Evolutionary conservation across 495 filamentous ascomycete genomes (phyloP).

Genomic region (Parmelia sp.): DNA sequence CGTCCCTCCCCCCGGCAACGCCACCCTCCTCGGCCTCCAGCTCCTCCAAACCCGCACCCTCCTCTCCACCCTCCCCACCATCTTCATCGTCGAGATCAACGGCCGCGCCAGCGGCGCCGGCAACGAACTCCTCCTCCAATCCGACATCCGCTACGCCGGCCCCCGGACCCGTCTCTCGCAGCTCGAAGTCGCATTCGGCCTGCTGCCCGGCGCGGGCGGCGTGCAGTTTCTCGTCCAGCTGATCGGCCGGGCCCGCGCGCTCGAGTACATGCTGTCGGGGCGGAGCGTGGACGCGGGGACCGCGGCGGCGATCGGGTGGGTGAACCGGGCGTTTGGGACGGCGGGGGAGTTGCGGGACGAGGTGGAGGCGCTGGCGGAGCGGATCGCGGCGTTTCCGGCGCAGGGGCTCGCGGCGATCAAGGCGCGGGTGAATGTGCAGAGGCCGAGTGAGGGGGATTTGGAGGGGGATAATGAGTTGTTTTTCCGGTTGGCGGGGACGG

Average conservation of each 20-base stretch:
- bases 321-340: slow-evolving; percentile 2
- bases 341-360: not conserved
- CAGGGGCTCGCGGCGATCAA: not conserved
- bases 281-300: slow-evolving; percentile 4
- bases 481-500: not conserved
- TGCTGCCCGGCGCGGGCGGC: slow-evolving; percentile 10
- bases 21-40: not conserved
- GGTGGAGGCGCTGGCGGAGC: slow-evolving; percentile 1
- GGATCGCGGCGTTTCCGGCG: slow-evolving; percentile 12
- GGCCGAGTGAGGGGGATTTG: not conserved
- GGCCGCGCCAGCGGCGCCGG: slow-evolving; percentile 27
- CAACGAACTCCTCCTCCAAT: slow-evolving; percentile 24
- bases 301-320: slow-evolving; percentile 5
- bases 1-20: not conserved
- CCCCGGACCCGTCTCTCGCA: slow-evolving; percentile 21
- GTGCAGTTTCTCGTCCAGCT: slow-evolving; percentile 6
- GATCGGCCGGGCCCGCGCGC: slow-evolving; percentile 14
- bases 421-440: slow-evolving; percentile 6
- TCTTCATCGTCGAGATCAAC: slow-evolving; percentile 31
- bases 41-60: slow-evolving; percentile 1
- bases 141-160: slow-evolving; percentile 30
- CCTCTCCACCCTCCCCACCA: slow-evolving; percentile 19
- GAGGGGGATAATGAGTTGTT: not conserved
- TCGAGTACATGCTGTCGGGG: slow-evolving; percentile 13
- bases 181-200: slow-evolving; percentile 17